Conservation (phyloP, 257 asterid genomes). For the Solanum tacnaense region DNA sequence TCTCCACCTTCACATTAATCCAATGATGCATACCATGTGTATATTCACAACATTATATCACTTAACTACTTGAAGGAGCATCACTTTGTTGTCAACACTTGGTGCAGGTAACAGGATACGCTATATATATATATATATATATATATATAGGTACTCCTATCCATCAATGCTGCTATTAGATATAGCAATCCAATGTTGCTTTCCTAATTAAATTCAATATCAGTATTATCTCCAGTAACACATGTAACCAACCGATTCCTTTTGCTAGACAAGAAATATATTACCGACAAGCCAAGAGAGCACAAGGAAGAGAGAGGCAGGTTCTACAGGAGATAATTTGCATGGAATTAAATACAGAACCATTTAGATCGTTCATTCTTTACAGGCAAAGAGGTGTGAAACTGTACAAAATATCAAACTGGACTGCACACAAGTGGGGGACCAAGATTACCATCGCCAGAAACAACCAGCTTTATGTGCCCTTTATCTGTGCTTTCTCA, state of each 20-base stretch:
- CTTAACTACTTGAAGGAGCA: neutral
- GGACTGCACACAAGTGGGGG: neutral
- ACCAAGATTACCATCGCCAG: neutral
- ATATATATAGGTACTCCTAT: neutral
- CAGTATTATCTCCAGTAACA: neutral
- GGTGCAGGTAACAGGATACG: neutral
- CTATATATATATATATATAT: too few species aligned
- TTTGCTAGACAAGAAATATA: neutral
- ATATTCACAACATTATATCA: neutral
- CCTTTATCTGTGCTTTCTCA: slow-evolving; percentile 64
- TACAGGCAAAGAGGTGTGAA: neutral
- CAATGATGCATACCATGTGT: neutral
- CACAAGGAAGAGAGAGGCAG: too few species aligned
- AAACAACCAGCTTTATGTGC: slow-evolving; percentile 6
- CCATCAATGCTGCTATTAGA: neutral
- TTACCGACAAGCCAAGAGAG: neutral
- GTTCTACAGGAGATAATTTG: neutral
- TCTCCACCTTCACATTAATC: neutral
- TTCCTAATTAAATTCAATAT: neutral
- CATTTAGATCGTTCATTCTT: neutral
- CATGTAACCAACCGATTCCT: neutral
- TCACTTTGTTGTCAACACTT: neutral
- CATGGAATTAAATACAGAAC: neutral
- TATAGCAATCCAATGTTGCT: neutral
- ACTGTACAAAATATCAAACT: neutral